A percentile compares a stretch with the other conserved stretches of the same genome.
Evolutionary conservation across 805 yeast genomes (phyloP).

Genomic region (Suhomyces pyralidae): DNA sequence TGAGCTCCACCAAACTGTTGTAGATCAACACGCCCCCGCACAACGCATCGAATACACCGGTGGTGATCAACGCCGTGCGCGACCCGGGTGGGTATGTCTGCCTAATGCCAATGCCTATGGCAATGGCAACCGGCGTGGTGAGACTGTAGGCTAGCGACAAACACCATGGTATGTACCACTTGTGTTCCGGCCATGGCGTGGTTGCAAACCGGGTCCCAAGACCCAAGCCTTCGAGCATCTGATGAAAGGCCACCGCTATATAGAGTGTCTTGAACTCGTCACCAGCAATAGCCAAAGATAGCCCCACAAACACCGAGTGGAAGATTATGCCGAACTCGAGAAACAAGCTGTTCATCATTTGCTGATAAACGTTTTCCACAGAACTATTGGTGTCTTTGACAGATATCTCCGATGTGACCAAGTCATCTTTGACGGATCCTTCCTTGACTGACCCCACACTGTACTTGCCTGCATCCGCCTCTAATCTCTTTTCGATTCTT

Average conservation of each 20-base stretch:
- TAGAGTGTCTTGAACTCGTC: slow-evolving; percentile 26
- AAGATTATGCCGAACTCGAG: slow-evolving; percentile 33
- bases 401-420: not conserved
- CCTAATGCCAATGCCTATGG: slow-evolving; percentile 76
- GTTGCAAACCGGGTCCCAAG: slow-evolving; percentile 29
- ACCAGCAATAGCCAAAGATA: slow-evolving; percentile 31
- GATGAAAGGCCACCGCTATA: slow-evolving; percentile 31
- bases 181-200: slow-evolving; percentile 23
- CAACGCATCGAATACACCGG: slow-evolving; percentile 71
- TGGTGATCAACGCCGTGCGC: slow-evolving; percentile 56
- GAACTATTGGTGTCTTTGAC: not conserved
- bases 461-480: not conserved
- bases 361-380: slow-evolving; percentile 35
- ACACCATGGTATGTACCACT: slow-evolving; percentile 46
- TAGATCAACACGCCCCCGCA: slow-evolving; percentile 77
- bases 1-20: slow-evolving; percentile 72
- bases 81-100: slow-evolving; percentile 57
- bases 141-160: slow-evolving; percentile 31
- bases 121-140: slow-evolving; percentile 72
- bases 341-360: slow-evolving; percentile 50
- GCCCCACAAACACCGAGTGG: slow-evolving; percentile 33
- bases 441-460: not conserved
- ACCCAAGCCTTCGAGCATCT: slow-evolving; percentile 33
- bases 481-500: slow-evolving; percentile 7
- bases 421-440: not conserved